These are phyloP conservation scores for Hymenoscyphus repandus DNA, from an alignment of 2,329 filamentous ascomycete species.

Conservation along the genomic window DNA sequence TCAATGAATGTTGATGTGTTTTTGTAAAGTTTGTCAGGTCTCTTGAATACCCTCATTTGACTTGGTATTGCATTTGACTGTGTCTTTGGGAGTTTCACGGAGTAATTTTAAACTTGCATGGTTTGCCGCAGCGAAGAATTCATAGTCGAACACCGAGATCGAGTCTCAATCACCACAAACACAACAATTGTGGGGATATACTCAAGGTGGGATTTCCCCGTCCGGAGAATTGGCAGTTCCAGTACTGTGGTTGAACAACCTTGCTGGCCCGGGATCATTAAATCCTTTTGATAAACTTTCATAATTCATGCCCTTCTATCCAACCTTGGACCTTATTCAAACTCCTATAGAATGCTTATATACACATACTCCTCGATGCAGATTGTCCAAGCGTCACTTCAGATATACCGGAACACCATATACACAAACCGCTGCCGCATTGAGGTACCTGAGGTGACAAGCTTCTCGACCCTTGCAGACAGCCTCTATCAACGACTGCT, in stretches of 20 bases:
- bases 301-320: not conserved
- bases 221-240: not conserved
- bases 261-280: not conserved
- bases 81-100: too few relatives aligned
- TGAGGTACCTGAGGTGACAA: conserved; percentile 88
- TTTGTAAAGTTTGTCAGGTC: too few relatives aligned
- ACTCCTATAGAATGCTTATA: not conserved
- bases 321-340: not conserved
- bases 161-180: too few relatives aligned
- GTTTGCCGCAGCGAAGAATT: too few relatives aligned
- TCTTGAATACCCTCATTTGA: too few relatives aligned
- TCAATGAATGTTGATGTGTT: too few relatives aligned
- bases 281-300: not conserved
- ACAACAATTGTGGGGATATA: too few relatives aligned
- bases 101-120: too few relatives aligned
- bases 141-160: too few relatives aligned
- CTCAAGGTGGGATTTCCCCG: not conserved
- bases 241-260: not conserved
- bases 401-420: conserved; percentile 85
- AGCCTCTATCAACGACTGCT: conserved; percentile 68
- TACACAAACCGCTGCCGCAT: conserved; percentile 86
- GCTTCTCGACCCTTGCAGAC: conserved; percentile 67
- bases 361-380: conserved; percentile 2
- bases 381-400: conserved; percentile 12
- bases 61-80: too few relatives aligned